Conservation (phyloP, 257 asterid species). For the Anisodus acutangulus region DNA sequence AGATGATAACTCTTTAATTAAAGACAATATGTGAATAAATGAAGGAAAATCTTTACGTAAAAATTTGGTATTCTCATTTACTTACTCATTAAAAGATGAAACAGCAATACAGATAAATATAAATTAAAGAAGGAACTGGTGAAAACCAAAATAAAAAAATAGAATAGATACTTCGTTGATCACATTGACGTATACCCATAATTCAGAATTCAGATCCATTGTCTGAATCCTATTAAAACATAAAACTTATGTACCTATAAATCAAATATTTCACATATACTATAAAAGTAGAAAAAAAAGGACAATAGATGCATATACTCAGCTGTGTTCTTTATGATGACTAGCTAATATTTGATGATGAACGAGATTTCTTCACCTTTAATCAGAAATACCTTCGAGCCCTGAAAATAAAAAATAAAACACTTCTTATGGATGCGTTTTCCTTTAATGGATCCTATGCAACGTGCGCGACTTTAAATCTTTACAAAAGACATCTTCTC, state of each 20-base stretch:
- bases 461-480: background rate
- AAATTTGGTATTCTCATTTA: too few species aligned
- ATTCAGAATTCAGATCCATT: background rate
- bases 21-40: too few species aligned
- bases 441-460: too few species aligned
- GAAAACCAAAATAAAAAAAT: too few species aligned
- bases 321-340: background rate
- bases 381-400: too few species aligned
- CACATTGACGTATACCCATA: background rate
- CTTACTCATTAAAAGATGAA: too few species aligned
- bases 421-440: background rate
- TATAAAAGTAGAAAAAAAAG: background rate
- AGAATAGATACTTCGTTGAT: background rate
- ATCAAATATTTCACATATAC: background rate
- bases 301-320: background rate
- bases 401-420: too few species aligned
- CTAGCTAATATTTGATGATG: background rate
- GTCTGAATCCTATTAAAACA: background rate
- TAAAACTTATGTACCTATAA: background rate
- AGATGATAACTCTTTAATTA: background rate
- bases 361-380: background rate
- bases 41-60: background rate
- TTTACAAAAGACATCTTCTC: slow-evolving; percentile 40
- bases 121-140: too few species aligned
- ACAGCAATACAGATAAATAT: too few species aligned